Base-by-base conservation (phyloP, 192 early-diverging fungal genomes). In the Linnemannia zychae region DNA sequence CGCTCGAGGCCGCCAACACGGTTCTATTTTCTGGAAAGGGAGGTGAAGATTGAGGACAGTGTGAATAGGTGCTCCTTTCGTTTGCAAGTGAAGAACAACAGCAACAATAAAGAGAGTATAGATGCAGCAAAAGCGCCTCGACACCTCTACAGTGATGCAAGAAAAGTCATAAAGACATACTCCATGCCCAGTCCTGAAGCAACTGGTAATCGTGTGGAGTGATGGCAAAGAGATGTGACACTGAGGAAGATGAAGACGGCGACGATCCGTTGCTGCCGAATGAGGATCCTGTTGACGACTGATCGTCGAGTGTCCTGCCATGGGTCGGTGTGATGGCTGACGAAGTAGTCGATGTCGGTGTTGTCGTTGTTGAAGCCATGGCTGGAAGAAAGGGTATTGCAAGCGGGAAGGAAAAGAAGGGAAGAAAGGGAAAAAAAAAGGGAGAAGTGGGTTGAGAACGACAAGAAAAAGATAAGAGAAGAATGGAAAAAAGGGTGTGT, bases 1-100 rank as follows among this genome's bases (percentile, higher is more conserved):
- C 95, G 33, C 90, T 90, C 24, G 94, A 92, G 36, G 95, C 95
- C 16, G 94, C 92, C 46, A 93, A 84, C 28, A 94, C 88, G 11
- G 94, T 95, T 44, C 93, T 88, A 80, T 95, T 87, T 15, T 80
- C 91, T 91, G 88, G 22, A 53, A 40, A 18, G 24, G 65, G 24
- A 18, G 4, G 24, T 34, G 3, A 44, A 7, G n/a, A 40, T 34
- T 38, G 12, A 12, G 28, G 74, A 31, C 12, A 15, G 57, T 12
- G 7, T n/a, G 18, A 15, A 13, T 33, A 17, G 17, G 22, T 34
- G n/a, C 60, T n/a, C n/a, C n/a, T n/a, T n/a, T n/a, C n/a, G n/a
- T 37, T 74, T 74, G 36, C 9, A 28, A 11, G 13, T 1, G 6
- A 31, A 67, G 7, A 16, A 3, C 7, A 31, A 67, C 33, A 16